phyloP scores from a whole-genome alignment of 148 eudicot species.

The Rhododendron kiyosumense region DNA sequence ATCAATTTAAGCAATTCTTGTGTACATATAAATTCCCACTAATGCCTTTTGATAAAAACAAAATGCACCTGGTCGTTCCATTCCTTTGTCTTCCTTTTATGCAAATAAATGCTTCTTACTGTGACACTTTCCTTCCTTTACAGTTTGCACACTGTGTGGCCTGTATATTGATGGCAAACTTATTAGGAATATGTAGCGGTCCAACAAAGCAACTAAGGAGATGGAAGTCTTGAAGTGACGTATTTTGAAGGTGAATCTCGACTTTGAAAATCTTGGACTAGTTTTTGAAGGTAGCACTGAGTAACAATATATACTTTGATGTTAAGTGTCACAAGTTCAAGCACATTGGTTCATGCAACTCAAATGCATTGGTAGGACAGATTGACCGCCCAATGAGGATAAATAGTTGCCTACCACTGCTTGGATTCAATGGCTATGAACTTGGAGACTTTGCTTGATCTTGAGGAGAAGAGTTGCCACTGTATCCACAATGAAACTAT shows the following conservation, averaged over 20 bases:
- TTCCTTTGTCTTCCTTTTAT: neutral
- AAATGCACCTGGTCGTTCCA: neutral
- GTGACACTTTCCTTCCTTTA: neutral
- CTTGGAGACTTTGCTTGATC: too few species aligned
- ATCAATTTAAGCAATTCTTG: neutral
- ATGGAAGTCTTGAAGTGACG: neutral
- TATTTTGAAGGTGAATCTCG: neutral
- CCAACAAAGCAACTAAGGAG: neutral
- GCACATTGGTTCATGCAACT: neutral
- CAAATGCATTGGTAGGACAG: neutral
- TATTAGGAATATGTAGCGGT: neutral
- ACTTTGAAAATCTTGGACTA: neutral
- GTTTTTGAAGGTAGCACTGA: neutral
- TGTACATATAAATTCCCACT: neutral
- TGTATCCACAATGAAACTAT: neutral
- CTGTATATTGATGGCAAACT: neutral
- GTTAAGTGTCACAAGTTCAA: neutral
- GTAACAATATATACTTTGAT: neutral
- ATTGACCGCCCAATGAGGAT: neutral
- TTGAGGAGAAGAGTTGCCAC: neutral
- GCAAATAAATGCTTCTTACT: neutral
- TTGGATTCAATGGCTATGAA: neutral
- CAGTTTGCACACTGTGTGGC: neutral
- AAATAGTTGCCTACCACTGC: neutral
- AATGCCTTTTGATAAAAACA: neutral